Evolutionary conservation across 129 eudicot genomes (phyloP).

Genomic region (Sambucus nigra): DNA sequence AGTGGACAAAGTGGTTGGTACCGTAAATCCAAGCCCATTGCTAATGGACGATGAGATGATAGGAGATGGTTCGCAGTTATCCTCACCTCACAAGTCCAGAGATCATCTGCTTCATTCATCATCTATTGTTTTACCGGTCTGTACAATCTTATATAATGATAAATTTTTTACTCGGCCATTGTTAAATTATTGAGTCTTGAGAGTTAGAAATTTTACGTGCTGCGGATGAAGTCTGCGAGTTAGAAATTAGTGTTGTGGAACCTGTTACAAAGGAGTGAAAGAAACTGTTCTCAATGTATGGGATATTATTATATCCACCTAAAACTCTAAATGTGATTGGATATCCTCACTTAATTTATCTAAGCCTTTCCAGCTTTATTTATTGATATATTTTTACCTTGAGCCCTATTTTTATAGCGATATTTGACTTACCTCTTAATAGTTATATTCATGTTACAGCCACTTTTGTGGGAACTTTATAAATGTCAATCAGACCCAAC

Average conservation of each 20-base stretch:
- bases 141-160: background rate
- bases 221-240: too few relatives aligned
- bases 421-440: too few relatives aligned
- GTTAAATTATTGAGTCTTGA: background rate
- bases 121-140: slow-evolving; percentile 43
- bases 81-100: slow-evolving; percentile 12
- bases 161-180: background rate
- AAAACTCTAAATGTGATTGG: too few relatives aligned
- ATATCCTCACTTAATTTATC: background rate
- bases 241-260: too few relatives aligned
- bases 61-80: slow-evolving; percentile 24
- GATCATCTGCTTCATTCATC: slow-evolving; percentile 20
- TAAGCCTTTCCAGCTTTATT: background rate
- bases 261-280: background rate
- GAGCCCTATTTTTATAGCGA: too few relatives aligned
- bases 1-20: slow-evolving; percentile 15
- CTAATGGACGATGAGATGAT: slow-evolving; percentile 15
- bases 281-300: too few relatives aligned
- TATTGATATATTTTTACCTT: too few relatives aligned
- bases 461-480: too few relatives aligned
- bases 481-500: too few relatives aligned
- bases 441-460: too few relatives aligned
- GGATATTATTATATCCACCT: too few relatives aligned
- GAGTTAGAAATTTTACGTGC: background rate
- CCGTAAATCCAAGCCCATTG: slow-evolving; percentile 15